phyloP scores from a whole-genome alignment of 495 filamentous ascomycete genomes.

The Tuber calosporum region DNA sequence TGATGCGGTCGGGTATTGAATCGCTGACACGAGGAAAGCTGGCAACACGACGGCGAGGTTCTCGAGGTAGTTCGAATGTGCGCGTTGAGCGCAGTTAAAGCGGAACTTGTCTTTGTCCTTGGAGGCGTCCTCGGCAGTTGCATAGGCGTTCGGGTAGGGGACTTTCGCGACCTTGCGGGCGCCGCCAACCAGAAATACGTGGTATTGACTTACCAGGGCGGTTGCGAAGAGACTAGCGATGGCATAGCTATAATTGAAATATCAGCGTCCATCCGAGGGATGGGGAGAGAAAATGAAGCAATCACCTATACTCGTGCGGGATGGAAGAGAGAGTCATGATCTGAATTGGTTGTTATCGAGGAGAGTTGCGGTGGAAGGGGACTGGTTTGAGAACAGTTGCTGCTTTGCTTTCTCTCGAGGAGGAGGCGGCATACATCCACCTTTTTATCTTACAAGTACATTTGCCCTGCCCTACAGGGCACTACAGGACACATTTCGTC shows the following conservation, averaged over 20 bases:
- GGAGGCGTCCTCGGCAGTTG: constrained; percentile 52
- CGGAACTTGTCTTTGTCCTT: constrained; percentile 49
- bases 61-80: constrained; percentile 65
- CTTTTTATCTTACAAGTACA: not conserved
- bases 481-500: not conserved
- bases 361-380: not conserved
- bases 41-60: constrained; percentile 55
- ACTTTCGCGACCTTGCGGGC: constrained; percentile 53
- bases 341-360: not conserved
- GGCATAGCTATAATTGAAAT: constrained; percentile 48
- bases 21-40: constrained; percentile 47
- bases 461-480: not conserved
- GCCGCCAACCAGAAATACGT: constrained; percentile 46
- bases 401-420: not conserved
- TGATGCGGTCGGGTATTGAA: constrained; percentile 52
- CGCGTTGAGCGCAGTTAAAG: constrained; percentile 61
- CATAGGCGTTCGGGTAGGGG: constrained; percentile 60
- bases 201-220: constrained; percentile 52
- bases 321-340: not conserved
- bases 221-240: constrained; percentile 56
- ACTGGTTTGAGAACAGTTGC: not conserved
- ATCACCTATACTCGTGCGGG: constrained; percentile 1
- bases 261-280: not conserved
- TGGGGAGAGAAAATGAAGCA: not conserved
- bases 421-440: not conserved